Conservation (phyloP, 1,284 basidiomycete species). For the Cerrena zonata region DNA sequence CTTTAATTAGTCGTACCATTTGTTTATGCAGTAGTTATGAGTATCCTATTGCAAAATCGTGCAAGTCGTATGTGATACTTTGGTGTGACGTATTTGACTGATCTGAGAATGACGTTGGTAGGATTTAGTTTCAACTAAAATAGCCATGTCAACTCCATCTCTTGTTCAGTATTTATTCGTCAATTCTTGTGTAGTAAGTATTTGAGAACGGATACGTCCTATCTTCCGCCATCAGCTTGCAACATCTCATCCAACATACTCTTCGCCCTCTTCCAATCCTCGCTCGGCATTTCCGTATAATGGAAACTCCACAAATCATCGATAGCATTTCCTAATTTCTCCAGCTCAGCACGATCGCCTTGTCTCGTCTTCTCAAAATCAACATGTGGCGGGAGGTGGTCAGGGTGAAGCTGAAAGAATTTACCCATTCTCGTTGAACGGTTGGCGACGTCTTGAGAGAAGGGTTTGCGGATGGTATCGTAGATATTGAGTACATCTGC, state of each 20-base stretch:
- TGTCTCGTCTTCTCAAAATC: background rate
- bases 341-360: background rate
- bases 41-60: too few relatives aligned
- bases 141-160: too few relatives aligned
- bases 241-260: background rate
- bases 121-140: too few relatives aligned
- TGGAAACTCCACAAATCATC: background rate
- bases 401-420: background rate
- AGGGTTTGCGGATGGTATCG: background rate
- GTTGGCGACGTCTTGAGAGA: background rate
- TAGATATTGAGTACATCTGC: background rate
- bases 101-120: too few relatives aligned
- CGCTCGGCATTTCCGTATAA: background rate
- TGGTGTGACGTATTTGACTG: too few relatives aligned
- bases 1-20: too few relatives aligned
- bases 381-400: background rate
- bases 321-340: background rate
- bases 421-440: background rate
- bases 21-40: too few relatives aligned
- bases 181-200: too few relatives aligned
- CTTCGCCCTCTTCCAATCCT: background rate
- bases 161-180: too few relatives aligned
- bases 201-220: too few relatives aligned
- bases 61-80: too few relatives aligned
- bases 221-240: too few relatives aligned